Conservation (phyloP, 2,329 filamentous ascomycete species). For the Aspergillus terreus region DNA sequence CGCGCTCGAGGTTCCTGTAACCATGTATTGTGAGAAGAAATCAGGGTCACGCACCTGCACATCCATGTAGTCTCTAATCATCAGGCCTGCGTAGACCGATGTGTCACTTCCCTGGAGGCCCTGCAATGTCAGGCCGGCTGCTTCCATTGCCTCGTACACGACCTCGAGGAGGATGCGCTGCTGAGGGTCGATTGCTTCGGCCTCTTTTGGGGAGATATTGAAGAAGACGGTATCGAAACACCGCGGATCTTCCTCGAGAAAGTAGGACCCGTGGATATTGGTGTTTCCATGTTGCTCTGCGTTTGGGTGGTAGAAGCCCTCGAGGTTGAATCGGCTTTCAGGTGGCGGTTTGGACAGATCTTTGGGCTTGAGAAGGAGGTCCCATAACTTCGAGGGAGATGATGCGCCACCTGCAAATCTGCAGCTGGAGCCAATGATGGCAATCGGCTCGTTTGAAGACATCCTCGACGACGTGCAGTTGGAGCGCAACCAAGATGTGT, state of each 20-base stretch:
- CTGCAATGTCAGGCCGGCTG: conserved; percentile 3
- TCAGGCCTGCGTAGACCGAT: conserved; percentile 6
- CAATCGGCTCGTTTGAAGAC: conserved; percentile 6
- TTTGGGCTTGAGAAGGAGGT: not conserved
- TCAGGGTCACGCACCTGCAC: too few relatives aligned
- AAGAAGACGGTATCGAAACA: conserved; percentile 11
- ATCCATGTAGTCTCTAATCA: conserved; percentile 6
- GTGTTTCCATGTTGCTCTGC: conserved; percentile 1
- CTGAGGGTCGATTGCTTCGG: conserved; percentile 11
- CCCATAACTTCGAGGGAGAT: conserved; percentile 8
- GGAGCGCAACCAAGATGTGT: too few relatives aligned
- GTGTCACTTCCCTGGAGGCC: not conserved
- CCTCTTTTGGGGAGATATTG: conserved; percentile 5
- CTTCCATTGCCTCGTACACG: conserved; percentile 7
- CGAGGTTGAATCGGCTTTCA: not conserved
- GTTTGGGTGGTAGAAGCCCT: conserved; percentile 5
- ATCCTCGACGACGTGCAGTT: too few relatives aligned
- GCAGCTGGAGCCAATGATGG: conserved; percentile 10
- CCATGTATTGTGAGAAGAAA: too few relatives aligned
- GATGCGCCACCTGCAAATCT: conserved; percentile 8
- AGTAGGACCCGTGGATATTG: not conserved
- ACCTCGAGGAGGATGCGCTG: conserved; percentile 9
- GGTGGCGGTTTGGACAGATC: not conserved
- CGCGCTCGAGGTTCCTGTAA: too few relatives aligned
- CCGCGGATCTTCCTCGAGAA: not conserved